Evolutionary conservation across 1,284 basidiomycete species (phyloP).

Genomic region (Microbotryum saponariae): DNA sequence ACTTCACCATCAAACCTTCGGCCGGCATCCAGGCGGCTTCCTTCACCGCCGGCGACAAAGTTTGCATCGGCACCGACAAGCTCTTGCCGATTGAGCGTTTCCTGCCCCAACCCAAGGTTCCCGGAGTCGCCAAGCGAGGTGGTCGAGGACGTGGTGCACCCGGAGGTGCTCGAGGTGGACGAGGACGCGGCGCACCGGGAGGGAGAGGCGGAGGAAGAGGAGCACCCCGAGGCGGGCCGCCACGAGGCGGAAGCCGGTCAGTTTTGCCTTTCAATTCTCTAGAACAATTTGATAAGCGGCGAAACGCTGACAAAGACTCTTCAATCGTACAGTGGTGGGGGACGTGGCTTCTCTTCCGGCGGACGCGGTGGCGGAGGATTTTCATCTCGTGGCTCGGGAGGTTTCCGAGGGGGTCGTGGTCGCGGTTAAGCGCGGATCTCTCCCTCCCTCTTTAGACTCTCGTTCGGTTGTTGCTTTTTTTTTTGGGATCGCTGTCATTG

Average conservation of each 20-base stretch:
- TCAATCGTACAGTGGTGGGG: constrained; percentile 5
- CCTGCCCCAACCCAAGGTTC: constrained; percentile 87
- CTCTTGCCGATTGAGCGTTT: constrained; percentile 93
- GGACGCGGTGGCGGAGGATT: constrained; percentile 10
- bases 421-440: constrained; percentile 8
- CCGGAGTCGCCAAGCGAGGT: constrained; percentile 47
- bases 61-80: constrained; percentile 94
- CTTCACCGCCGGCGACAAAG: constrained; percentile 97
- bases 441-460: neutral
- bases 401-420: constrained; percentile 23
- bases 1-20: constrained; percentile 96
- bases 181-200: constrained; percentile 23
- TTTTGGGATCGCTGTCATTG: neutral
- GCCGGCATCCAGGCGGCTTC: constrained; percentile 90
- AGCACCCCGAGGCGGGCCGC: constrained; percentile 47
- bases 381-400: constrained; percentile 11
- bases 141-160: constrained; percentile 42
- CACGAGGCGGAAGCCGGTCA: constrained; percentile 40
- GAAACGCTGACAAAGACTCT: neutral
- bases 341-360: constrained; percentile 8
- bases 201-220: constrained; percentile 17
- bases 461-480: neutral
- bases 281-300: neutral
- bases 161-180: constrained; percentile 33
- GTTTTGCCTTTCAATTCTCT: neutral